phyloP scores from a whole-genome alignment of 106 monocot species.

The Ottelia alismoides region DNA sequence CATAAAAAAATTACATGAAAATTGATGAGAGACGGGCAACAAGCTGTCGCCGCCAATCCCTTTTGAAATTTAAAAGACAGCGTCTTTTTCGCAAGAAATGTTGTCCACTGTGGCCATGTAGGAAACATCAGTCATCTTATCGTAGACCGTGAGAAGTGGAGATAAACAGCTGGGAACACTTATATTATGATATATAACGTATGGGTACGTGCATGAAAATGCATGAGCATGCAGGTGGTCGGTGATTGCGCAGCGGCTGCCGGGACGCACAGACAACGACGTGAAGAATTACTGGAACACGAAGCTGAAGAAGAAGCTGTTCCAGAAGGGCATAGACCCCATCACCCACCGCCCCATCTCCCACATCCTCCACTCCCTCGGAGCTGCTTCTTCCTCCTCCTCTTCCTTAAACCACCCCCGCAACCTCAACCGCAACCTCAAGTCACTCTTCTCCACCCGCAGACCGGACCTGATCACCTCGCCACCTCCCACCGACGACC shows the following conservation, averaged over 20 bases:
- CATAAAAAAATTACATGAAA: too few species aligned
- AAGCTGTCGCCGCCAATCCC: too few species aligned
- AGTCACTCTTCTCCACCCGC: slow-evolving; percentile 1
- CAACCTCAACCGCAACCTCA: slow-evolving; percentile 13
- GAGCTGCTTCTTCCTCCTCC: not conserved
- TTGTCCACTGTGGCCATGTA: too few species aligned
- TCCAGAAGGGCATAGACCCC: slow-evolving; percentile 79
- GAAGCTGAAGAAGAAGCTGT: slow-evolving; percentile 58
- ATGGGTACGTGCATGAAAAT: too few species aligned
- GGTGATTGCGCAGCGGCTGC: slow-evolving; percentile 69
- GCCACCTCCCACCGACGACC: not conserved
- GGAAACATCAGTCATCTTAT: too few species aligned
- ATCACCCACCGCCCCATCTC: slow-evolving; percentile 93
- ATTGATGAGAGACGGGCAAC: too few species aligned
- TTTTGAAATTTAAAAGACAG: too few species aligned
- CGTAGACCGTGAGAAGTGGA: too few species aligned
- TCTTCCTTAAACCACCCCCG: not conserved
- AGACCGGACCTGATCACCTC: not conserved
- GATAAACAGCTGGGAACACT: too few species aligned
- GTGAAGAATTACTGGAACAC: slow-evolving; percentile 31
- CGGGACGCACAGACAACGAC: slow-evolving; percentile 30
- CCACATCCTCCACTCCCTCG: slow-evolving; percentile 39
- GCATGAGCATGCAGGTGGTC: slow-evolving; percentile 91
- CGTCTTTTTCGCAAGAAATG: too few species aligned
- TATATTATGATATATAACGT: too few species aligned